Evolutionary conservation across 345 rosid genomes (phyloP), one percentile per base, ranked within the genome.

Genomic region (Melastoma malabathricum): DNA sequence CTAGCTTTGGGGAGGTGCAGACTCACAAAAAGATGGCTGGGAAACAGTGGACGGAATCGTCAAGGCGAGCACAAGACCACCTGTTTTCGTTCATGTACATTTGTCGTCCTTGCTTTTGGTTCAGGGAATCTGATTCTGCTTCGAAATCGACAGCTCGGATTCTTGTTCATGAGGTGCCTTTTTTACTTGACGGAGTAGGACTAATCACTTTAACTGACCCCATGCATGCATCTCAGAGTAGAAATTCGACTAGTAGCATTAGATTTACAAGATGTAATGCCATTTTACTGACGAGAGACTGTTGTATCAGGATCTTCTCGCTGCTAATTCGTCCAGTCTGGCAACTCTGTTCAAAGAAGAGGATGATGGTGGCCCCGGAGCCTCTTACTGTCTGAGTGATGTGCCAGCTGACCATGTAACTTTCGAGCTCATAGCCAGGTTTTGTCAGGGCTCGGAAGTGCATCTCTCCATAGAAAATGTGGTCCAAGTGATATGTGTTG

Each of bases 301-400:
- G 9, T 52, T 44, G 46, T 46, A 43, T 15, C 50, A 86, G 98
- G 79, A 73, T 48, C 64, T 71, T 58, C 61, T 83, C 44, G 84
- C 92, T 1, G 65, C 76, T 57, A 81, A 59, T 69, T 86, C 96
- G 6, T 75, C 78, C 5, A 78, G 64, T 74, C 58, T 83, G 59
- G 75, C 82, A 25, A 59, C 66, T 48, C 62, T 79, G 50, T 74
- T 83, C 3, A 38, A 74, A 25, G 59, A 65, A 52, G 71, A 72
- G 48, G 58, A 62, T 46, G 64, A 72, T 44, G 58, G 67, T 9
- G 47, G 45, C 18, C 60, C 70, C 47, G 66, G 63, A 46, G 63
- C 77, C 16, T 50, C 53, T 6, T 47, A 25, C 57, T 64, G 80
- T 54, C 61, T 86, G 41, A 62, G 9, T 10, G 78, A 78, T 45